Conservation (phyloP, 495 filamentous ascomycete species). For the Penicillium pancosmium region DNA sequence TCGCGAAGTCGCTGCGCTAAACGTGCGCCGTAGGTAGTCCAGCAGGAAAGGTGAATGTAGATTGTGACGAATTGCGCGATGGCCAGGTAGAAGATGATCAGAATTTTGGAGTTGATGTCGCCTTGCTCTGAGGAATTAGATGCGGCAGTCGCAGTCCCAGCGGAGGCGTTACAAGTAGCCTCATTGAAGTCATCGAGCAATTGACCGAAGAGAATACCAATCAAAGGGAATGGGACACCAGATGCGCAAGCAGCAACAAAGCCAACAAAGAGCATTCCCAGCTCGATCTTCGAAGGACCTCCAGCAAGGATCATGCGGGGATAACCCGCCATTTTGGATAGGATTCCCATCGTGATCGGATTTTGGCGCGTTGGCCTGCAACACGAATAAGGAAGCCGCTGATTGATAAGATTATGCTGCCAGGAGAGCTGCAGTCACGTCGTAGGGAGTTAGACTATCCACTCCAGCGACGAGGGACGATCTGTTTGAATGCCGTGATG, state of each 20-base stretch:
- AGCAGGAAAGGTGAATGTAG: constrained; percentile 56
- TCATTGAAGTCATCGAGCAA: constrained; percentile 68
- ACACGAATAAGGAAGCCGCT: constrained; percentile 13
- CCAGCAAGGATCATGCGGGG: constrained; percentile 45
- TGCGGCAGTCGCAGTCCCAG: constrained; percentile 22
- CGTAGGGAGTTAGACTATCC: neutral
- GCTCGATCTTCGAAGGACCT: constrained; percentile 23
- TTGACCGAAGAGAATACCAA: constrained; percentile 69
- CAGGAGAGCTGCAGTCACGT: neutral
- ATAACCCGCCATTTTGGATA: constrained; percentile 42
- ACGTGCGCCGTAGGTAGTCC: constrained; percentile 62
- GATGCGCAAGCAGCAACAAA: constrained; percentile 58
- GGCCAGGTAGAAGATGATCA: constrained; percentile 63
- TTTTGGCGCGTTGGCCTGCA: constrained; percentile 8
- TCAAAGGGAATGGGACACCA: constrained; percentile 68
- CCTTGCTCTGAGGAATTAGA: constrained; percentile 35
- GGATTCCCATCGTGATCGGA: constrained; percentile 29
- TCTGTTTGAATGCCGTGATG: neutral
- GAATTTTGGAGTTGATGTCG: constrained; percentile 57
- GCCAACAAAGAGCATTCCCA: constrained; percentile 36
- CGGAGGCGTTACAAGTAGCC: constrained; percentile 49
- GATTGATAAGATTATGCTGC: constrained; percentile 4
- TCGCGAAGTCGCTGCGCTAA: constrained; percentile 64
- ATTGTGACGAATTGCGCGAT: constrained; percentile 64
- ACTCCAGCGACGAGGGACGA: neutral